Conservation (phyloP, 345 rosid species). For the Ricinus communis region DNA sequence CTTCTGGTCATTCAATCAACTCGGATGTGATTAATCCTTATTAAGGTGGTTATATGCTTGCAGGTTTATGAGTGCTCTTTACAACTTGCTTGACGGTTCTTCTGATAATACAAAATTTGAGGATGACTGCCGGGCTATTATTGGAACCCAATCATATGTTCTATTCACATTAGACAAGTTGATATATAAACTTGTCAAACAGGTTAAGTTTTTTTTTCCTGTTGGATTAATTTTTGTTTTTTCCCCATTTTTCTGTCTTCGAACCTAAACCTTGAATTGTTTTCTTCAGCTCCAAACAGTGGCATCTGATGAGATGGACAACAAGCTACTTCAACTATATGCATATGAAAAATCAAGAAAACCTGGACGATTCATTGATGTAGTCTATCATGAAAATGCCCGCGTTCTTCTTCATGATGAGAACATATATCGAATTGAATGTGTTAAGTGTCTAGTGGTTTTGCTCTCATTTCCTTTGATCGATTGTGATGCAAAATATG, state of each 20-base stretch:
- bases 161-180: conserved; percentile 93
- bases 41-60: conserved; percentile 7
- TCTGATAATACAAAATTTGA: conserved; percentile 92
- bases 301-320: conserved; percentile 85
- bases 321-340: conserved; percentile 80
- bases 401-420: conserved; percentile 87
- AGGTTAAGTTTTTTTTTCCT: conserved; percentile 42
- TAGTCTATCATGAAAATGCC: conserved; percentile 77
- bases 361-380: conserved; percentile 61
- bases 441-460: conserved; percentile 54
- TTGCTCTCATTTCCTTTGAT: conserved; percentile 4
- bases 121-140: conserved; percentile 94
- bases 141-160: conserved; percentile 93
- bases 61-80: conserved; percentile 92
- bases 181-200: conserved; percentile 86
- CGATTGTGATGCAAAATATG: background rate
- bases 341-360: conserved; percentile 80
- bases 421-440: conserved; percentile 83
- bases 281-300: conserved; percentile 75
- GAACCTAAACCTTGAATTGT: conserved; percentile 4
- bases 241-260: background rate
- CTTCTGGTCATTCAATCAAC: background rate
- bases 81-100: conserved; percentile 89
- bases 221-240: background rate
- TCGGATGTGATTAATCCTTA: conserved; percentile 1